These are phyloP conservation scores for Didymella keratinophila DNA, from an alignment of 2,329 filamentous ascomycete genomes.

Conservation along the genomic window DNA sequence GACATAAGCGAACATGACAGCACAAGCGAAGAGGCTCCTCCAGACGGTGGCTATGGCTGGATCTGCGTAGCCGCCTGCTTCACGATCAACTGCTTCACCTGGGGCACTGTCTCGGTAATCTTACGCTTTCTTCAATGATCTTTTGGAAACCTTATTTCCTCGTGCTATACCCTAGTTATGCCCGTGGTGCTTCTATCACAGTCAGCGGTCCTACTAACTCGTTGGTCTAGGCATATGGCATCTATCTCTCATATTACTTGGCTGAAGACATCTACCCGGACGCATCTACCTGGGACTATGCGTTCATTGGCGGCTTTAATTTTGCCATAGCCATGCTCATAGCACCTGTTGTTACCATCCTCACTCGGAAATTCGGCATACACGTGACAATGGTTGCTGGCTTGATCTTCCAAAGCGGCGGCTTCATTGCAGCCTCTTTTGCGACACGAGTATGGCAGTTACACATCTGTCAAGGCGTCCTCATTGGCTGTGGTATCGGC, in stretches of 20 bases:
- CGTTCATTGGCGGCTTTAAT: constrained; percentile 52
- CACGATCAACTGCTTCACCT: constrained; percentile 26
- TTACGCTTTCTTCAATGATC: neutral
- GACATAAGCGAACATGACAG: constrained; percentile 1
- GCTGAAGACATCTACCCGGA: constrained; percentile 44
- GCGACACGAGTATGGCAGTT: constrained; percentile 52
- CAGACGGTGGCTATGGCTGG: constrained; percentile 32
- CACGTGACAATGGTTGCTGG: constrained; percentile 44
- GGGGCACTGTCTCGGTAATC: constrained; percentile 31
- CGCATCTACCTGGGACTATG: constrained; percentile 50
- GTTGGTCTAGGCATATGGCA: constrained; percentile 44
- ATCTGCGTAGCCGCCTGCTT: constrained; percentile 23
- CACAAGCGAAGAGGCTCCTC: constrained; percentile 13
- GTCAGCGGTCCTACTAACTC: constrained; percentile 9
- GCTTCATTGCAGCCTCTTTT: constrained; percentile 51
- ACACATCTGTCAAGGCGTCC: constrained; percentile 52
- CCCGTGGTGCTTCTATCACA: neutral
- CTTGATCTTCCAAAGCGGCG: constrained; percentile 42
- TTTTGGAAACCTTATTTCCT: neutral
- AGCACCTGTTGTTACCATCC: constrained; percentile 44
- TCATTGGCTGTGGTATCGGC: constrained; percentile 53
- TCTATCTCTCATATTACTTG: constrained; percentile 56
- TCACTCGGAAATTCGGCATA: constrained; percentile 37
- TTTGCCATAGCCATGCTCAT: constrained; percentile 49
- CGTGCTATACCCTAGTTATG: neutral